phyloP scores from a whole-genome alignment of 2,329 filamentous ascomycete species.

The Keithomyces neogunnii region DNA sequence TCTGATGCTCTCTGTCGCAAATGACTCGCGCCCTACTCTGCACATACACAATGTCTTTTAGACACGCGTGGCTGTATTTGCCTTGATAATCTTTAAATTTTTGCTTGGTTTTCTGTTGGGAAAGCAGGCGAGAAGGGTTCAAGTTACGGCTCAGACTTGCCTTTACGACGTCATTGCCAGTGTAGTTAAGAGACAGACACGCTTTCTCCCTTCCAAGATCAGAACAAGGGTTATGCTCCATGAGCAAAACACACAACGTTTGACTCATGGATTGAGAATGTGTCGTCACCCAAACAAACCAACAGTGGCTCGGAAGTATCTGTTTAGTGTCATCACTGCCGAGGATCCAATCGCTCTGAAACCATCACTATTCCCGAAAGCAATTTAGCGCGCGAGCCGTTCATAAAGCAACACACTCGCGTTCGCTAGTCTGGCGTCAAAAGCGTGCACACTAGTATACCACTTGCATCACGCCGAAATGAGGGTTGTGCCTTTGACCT shows the following conservation, averaged over 20 bases:
- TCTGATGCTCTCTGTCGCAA: too few species aligned
- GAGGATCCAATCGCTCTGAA: conserved; percentile 1
- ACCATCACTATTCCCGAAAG: too few species aligned
- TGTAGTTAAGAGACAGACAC: conserved; percentile 5
- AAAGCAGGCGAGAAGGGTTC: background rate
- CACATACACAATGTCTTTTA: too few species aligned
- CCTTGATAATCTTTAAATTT: too few species aligned
- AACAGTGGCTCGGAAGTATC: conserved; percentile 63
- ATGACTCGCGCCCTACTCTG: too few species aligned
- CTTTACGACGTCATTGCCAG: conserved; percentile 48
- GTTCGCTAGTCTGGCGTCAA: background rate
- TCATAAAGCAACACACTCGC: too few species aligned
- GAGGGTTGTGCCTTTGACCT: conserved; percentile 59
- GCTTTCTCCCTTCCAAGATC: background rate
- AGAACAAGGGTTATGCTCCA: conserved; percentile 35
- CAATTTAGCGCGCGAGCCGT: too few species aligned
- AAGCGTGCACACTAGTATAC: background rate
- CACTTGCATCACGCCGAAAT: conserved; percentile 31
- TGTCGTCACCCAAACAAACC: conserved; percentile 1
- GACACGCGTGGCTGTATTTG: too few species aligned
- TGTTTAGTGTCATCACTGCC: conserved; percentile 60
- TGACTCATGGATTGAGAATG: background rate
- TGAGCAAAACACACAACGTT: conserved; percentile 38
- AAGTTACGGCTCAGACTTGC: conserved; percentile 15
- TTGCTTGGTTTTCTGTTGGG: too few species aligned